Percentiles rank a stretch among this genome's conserved stretches.
phyloP scores from a whole-genome alignment of 1,284 basidiomycete genomes.

The Coniophora puteana region DNA sequence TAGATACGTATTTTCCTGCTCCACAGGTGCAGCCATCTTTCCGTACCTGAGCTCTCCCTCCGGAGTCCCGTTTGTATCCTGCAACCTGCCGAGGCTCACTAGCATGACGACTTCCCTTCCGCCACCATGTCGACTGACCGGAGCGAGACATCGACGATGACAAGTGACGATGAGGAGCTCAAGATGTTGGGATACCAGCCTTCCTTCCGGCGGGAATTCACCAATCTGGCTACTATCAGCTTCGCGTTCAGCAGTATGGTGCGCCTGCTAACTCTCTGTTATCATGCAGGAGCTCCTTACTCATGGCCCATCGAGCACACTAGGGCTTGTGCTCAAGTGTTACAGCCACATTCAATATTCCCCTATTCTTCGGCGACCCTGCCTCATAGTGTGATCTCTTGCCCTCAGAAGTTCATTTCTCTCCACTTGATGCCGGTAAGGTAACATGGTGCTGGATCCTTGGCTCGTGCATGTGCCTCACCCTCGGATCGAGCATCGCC shows the following conservation, averaged over 20 bases:
- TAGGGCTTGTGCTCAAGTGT: slow-evolving; percentile 75
- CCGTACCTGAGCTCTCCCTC: too few relatives aligned
- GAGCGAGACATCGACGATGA: too few relatives aligned
- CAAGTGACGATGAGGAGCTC: slow-evolving; percentile 57
- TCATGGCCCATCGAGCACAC: too few relatives aligned
- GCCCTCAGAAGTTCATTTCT: too few relatives aligned
- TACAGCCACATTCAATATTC: slow-evolving; percentile 78
- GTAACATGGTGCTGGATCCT: slow-evolving; percentile 80
- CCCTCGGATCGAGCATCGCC: slow-evolving; percentile 72
- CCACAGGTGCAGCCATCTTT: too few relatives aligned
- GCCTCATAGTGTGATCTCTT: slow-evolving; percentile 43
- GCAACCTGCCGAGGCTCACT: too few relatives aligned
- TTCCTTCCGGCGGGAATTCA: slow-evolving; percentile 80
- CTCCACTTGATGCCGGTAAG: slow-evolving; percentile 20
- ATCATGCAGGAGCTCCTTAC: too few relatives aligned
- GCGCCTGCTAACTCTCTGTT: too few relatives aligned
- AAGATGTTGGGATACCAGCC: slow-evolving; percentile 71
- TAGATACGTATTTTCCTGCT: too few relatives aligned
- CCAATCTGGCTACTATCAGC: slow-evolving; percentile 63
- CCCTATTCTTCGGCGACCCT: slow-evolving; percentile 68
- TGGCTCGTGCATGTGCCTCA: slow-evolving; percentile 74
- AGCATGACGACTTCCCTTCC: too few relatives aligned
- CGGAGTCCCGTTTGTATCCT: too few relatives aligned
- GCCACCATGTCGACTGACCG: too few relatives aligned
- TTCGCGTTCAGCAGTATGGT: slow-evolving; percentile 25